Conservation (phyloP, 257 asterid species). For the Solanum gracilifrons region DNA sequence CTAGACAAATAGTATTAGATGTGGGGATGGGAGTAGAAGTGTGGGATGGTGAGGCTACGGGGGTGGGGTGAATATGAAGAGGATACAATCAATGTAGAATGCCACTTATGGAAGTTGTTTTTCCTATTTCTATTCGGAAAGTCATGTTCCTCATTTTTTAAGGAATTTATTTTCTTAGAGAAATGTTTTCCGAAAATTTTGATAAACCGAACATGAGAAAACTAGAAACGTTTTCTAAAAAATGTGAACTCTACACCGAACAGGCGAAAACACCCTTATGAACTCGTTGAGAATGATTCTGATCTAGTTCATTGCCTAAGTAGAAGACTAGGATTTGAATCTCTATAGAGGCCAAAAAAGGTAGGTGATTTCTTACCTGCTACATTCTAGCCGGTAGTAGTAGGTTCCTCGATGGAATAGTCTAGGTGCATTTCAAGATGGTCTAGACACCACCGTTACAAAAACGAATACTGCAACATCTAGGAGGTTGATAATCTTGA, state of each 20-base stretch:
- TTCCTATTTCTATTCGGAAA: neutral
- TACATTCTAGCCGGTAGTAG: neutral
- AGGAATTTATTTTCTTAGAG: too few species aligned
- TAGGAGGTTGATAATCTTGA: neutral
- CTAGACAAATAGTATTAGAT: neutral
- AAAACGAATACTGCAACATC: neutral
- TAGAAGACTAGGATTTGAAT: neutral
- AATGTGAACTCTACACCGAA: too few species aligned
- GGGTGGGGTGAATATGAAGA: neutral
- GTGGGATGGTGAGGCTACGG: neutral
- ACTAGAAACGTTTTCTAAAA: too few species aligned
- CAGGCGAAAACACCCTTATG: neutral
- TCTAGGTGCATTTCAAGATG: neutral
- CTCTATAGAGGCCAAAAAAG: neutral
- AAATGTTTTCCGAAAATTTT: neutral
- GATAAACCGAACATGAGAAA: neutral
- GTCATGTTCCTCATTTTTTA: neutral
- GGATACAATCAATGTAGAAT: neutral
- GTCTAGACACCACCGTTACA: neutral
- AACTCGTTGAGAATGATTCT: neutral
- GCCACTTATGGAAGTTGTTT: neutral
- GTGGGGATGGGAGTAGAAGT: neutral
- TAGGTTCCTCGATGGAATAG: neutral
- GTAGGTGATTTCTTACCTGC: neutral
- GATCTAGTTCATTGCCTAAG: neutral